Evolutionary conservation across 176 grass and related monocot genomes (phyloP).

Genomic region (Carex littledalei): DNA sequence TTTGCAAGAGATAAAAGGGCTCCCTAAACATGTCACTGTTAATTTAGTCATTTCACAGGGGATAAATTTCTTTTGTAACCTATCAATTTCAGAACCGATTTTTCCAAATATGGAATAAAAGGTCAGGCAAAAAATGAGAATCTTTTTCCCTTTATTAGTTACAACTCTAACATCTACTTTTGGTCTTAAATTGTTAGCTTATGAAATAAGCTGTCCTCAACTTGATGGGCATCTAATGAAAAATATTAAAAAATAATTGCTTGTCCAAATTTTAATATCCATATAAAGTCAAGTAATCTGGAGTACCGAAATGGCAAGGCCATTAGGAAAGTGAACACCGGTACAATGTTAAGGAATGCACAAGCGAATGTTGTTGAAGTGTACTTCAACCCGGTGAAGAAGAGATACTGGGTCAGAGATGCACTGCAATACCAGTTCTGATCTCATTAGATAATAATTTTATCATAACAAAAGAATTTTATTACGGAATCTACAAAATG

Average conservation of each 20-base stretch:
- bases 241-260: background rate
- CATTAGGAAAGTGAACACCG: conserved; percentile 74
- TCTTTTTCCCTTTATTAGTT: background rate
- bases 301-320: conserved; percentile 49
- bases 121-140: background rate
- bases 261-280: background rate
- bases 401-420: conserved; percentile 76
- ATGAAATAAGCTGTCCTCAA: background rate
- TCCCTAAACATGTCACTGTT: background rate
- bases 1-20: background rate
- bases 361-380: conserved; percentile 82
- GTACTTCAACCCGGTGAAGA: conserved; percentile 63
- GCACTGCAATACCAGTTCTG: conserved; percentile 38
- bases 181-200: background rate
- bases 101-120: background rate
- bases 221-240: background rate
- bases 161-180: background rate
- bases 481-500: background rate
- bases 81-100: background rate
- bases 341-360: conserved; percentile 83
- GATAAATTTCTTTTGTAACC: background rate
- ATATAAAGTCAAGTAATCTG: background rate
- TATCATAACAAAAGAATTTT: background rate
- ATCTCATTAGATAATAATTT: background rate
- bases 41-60: background rate